These are phyloP conservation scores for Nissolia schottii DNA, from an alignment of 306 rosid genomes.

Conservation along the genomic window DNA sequence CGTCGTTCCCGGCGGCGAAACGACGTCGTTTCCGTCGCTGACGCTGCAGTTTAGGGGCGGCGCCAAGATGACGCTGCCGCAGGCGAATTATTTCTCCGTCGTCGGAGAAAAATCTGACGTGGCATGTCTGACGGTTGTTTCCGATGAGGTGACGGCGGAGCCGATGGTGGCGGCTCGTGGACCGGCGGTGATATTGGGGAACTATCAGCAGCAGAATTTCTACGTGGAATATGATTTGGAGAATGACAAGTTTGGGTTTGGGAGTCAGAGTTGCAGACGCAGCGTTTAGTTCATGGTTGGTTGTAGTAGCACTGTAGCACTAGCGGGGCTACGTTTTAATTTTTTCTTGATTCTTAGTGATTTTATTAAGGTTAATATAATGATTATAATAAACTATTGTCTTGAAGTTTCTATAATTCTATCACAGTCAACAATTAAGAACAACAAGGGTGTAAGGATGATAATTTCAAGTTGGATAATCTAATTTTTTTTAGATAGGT, in stretches of 20 bases:
- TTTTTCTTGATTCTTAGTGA: too few species aligned
- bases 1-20: slow-evolving; percentile 12
- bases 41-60: slow-evolving; percentile 68
- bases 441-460: too few species aligned
- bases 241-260: slow-evolving; percentile 54
- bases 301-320: too few species aligned
- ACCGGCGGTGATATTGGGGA: slow-evolving; percentile 67
- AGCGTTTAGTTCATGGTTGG: too few species aligned
- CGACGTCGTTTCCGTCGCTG: slow-evolving; percentile 44
- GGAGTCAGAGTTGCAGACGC: slow-evolving; percentile 34
- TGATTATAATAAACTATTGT: too few species aligned
- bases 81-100: slow-evolving; percentile 44
- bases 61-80: slow-evolving; percentile 54
- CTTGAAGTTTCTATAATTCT: too few species aligned
- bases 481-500: too few species aligned
- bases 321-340: too few species aligned
- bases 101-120: slow-evolving; percentile 34
- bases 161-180: slow-evolving; percentile 26
- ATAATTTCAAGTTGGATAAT: too few species aligned
- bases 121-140: slow-evolving; percentile 56
- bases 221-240: slow-evolving; percentile 60
- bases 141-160: slow-evolving; percentile 30
- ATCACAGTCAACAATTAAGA: too few species aligned
- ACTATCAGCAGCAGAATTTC: slow-evolving; percentile 63
- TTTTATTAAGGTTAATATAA: too few species aligned